Evolutionary conservation across 495 filamentous ascomycete species (phyloP), one percentile per base, ranked within the genome.

Genomic region (Stereocaulon alpinum): DNA sequence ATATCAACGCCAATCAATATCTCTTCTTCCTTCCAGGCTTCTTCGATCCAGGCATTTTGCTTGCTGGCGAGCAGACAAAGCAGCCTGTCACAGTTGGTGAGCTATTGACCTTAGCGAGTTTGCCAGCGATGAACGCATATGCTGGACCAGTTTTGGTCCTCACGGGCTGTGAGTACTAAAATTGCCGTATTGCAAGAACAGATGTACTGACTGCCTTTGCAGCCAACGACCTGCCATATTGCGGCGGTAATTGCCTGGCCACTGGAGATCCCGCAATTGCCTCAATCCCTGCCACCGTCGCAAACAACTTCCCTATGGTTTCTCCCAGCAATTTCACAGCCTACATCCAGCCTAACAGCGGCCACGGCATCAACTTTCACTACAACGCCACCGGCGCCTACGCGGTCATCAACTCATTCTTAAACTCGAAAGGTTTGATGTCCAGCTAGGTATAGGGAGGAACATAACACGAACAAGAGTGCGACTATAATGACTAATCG

Each of bases 341-440:
- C 3, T 70, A 74, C 44, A 67, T 81, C 6, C 76, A 80, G 7
- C 72, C 76, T 3, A 65, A 75, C 41, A 69, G 74, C 12, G 80
- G 77, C 0, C 80, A 84, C 63, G 74, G 72, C 2, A 68, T 81
- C 18, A 80, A 81, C 37, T 22, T 80, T 24, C 77, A 81, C 49
- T 73, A 77, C 59, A 75, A 74, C 60, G 70, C 75, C 2, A 74
- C 75, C 9, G 75, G 54, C 32, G 76, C 67, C 3, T 79, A 76
- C 55, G 59, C 69, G 6, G 65, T 67, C 45, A 72, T 73, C 48
- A 62, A 74, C n/a, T 60, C 64, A 0, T 76, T 72, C 55, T 60
- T 76, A 50, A 64, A 63, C 10, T 58, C 56, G 34, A 69, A 70
- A 53, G 69, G 66, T 17, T 53, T 74, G 50, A 34, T 12, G n/a